phyloP scores from a whole-genome alignment of 805 yeast species.

The Ogataea angusta region DNA sequence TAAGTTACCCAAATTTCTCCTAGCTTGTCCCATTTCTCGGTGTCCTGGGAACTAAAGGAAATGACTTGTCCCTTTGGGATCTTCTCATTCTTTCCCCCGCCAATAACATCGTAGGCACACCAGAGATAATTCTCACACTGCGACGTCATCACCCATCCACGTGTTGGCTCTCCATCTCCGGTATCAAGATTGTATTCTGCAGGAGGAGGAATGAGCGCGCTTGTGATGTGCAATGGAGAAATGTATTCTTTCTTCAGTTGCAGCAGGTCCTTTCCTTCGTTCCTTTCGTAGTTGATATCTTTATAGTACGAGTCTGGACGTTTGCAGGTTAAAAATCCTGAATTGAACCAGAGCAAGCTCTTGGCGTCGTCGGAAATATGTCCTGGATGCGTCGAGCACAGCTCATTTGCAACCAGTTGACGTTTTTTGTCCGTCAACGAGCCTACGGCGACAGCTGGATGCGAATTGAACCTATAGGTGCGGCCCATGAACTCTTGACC shows the following conservation, averaged over 20 bases:
- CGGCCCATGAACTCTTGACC: slow-evolving; percentile 60
- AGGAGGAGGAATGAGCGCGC: slow-evolving; percentile 53
- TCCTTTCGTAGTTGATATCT: slow-evolving; percentile 35
- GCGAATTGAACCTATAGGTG: slow-evolving; percentile 45
- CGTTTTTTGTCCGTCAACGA: slow-evolving; percentile 29
- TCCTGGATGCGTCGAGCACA: slow-evolving; percentile 64
- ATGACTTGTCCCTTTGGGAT: slow-evolving; percentile 45
- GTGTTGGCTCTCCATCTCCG: slow-evolving; percentile 41
- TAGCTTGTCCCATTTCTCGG: slow-evolving; percentile 37
- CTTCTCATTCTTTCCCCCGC: slow-evolving; percentile 41
- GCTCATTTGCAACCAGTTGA: slow-evolving; percentile 37
- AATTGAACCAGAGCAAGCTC: slow-evolving; percentile 62
- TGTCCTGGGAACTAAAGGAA: slow-evolving; percentile 31
- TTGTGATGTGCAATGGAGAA: slow-evolving; percentile 40
- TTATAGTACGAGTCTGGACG: slow-evolving; percentile 38
- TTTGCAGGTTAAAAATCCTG: slow-evolving; percentile 64
- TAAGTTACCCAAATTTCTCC: slow-evolving; percentile 54
- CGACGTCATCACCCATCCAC: slow-evolving; percentile 53
- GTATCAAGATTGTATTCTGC: slow-evolving; percentile 32
- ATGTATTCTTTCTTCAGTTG: slow-evolving; percentile 36
- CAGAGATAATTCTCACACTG: slow-evolving; percentile 56
- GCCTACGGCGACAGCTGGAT: slow-evolving; percentile 60
- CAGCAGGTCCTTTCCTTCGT: slow-evolving; percentile 24
- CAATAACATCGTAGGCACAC: slow-evolving; percentile 59
- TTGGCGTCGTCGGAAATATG: slow-evolving; percentile 52